Conservation (phyloP, 164 flowering plant species). For the Cinnamomum micranthum region DNA sequence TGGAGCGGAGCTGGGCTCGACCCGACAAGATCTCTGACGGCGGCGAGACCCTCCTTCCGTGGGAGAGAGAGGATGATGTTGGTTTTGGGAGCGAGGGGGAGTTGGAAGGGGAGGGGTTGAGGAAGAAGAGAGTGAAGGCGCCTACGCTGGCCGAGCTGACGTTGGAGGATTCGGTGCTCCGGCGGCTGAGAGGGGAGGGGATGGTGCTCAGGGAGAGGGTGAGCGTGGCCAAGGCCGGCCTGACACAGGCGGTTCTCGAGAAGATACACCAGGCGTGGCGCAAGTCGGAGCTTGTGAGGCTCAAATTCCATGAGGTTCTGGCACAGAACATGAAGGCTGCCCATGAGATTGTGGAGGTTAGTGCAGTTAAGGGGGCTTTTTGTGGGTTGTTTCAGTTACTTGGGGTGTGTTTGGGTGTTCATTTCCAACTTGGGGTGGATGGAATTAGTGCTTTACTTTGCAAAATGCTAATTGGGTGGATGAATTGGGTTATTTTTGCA, state of each 20-base stretch:
- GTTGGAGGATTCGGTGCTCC: slow-evolving; percentile 72
- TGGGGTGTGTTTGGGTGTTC: neutral
- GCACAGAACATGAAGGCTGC: slow-evolving; percentile 89
- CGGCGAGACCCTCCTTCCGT: slow-evolving; percentile 50
- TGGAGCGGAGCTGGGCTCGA: slow-evolving; percentile 77
- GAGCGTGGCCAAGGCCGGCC: slow-evolving; percentile 83
- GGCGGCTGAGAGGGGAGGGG: slow-evolving; percentile 75
- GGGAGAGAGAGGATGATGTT: slow-evolving; percentile 51
- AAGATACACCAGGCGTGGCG: slow-evolving; percentile 89
- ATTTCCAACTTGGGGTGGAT: too few relatives aligned
- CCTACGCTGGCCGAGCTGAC: slow-evolving; percentile 90
- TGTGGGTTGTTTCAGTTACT: neutral
- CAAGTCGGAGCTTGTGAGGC: slow-evolving; percentile 81
- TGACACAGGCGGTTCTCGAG: slow-evolving; percentile 70
- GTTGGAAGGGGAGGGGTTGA: slow-evolving; percentile 29
- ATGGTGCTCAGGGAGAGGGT: slow-evolving; percentile 77
- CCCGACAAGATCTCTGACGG: slow-evolving; percentile 52
- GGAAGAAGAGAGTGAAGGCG: slow-evolving; percentile 47
- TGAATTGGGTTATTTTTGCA: too few relatives aligned
- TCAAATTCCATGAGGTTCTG: slow-evolving; percentile 87
- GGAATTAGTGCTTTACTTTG: too few relatives aligned
- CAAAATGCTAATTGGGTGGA: too few relatives aligned
- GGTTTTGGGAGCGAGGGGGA: slow-evolving; percentile 23
- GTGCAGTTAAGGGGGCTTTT: slow-evolving; percentile 8
- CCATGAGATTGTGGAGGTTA: slow-evolving; percentile 88